Evolutionary conservation across 2,329 filamentous ascomycete genomes (phyloP).

Genomic region (Gnomoniopsis smithogilvyi): DNA sequence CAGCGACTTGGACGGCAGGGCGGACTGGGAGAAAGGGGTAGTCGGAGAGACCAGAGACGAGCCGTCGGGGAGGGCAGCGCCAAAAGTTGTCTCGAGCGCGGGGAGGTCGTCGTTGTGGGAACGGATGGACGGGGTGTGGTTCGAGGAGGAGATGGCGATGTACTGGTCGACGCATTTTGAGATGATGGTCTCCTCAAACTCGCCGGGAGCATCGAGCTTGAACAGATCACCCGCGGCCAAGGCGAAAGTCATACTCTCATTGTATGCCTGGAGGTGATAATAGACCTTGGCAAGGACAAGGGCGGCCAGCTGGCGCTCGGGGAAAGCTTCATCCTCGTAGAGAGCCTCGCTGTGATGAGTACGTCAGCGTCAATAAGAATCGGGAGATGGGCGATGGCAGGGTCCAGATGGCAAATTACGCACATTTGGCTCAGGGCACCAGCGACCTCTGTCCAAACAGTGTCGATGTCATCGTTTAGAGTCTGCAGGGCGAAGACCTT

Average conservation of each 20-base stretch:
- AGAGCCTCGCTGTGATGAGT: conserved; percentile 72
- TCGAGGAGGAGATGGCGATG: conserved; percentile 67
- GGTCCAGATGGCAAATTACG: conserved; percentile 6
- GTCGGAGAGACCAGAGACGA: conserved; percentile 79
- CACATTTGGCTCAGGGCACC: conserved; percentile 92
- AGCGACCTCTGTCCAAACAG: conserved; percentile 96
- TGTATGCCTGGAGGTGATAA: conserved; percentile 97
- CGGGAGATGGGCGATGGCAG: background rate
- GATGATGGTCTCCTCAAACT: conserved; percentile 99
- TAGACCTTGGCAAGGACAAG: conserved; percentile 97
- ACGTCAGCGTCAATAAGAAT: conserved; percentile 16
- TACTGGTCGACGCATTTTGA: conserved; percentile 98
- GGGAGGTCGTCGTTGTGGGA: conserved; percentile 48
- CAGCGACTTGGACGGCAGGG: conserved; percentile 88
- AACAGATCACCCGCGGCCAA: conserved; percentile 93
- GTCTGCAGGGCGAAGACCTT: conserved; percentile 93
- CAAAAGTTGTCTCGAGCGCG: conserved; percentile 79
- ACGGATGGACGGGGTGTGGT: conserved; percentile 44
- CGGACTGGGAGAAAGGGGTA: conserved; percentile 92
- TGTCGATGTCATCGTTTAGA: conserved; percentile 93
- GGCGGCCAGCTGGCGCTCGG: conserved; percentile 89
- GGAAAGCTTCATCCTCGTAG: conserved; percentile 94
- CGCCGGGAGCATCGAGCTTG: conserved; percentile 83
- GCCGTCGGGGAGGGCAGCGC: conserved; percentile 62
- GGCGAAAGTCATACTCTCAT: conserved; percentile 98